These are phyloP conservation scores for Biscogniauxia sp. DNA, from an alignment of 2,329 filamentous ascomycete species.

Conservation along the genomic window DNA sequence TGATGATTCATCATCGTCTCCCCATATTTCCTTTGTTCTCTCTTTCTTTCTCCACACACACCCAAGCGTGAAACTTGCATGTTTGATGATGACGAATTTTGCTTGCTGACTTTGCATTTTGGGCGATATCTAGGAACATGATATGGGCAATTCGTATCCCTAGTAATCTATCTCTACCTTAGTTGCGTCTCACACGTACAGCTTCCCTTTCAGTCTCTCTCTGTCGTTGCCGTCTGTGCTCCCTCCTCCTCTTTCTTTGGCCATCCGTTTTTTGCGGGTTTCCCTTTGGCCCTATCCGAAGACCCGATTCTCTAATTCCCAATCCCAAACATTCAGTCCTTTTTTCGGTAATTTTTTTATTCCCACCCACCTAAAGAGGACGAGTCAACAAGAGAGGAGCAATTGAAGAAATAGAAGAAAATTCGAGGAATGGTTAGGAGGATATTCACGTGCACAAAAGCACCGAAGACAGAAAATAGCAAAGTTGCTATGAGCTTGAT, in stretches of 20 bases:
- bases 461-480: too few relatives aligned
- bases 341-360: too few relatives aligned
- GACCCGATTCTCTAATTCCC: too few relatives aligned
- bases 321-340: too few relatives aligned
- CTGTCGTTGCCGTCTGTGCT: too few relatives aligned
- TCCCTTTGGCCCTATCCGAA: not conserved
- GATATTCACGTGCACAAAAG: too few relatives aligned
- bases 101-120: slow-evolving; percentile 9
- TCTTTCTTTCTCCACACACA: not conserved
- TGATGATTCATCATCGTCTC: not conserved
- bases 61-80: not conserved
- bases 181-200: not conserved
- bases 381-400: too few relatives aligned
- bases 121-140: slow-evolving; percentile 54
- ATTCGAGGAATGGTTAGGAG: too few relatives aligned
- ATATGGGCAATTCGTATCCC: slow-evolving; percentile 61
- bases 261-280: not conserved
- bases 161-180: slow-evolving; percentile 23
- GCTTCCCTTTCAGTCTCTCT: not conserved
- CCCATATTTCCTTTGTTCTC: not conserved
- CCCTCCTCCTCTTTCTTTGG: not conserved
- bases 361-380: too few relatives aligned
- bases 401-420: too few relatives aligned
- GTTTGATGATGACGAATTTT: not conserved
- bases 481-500: too few relatives aligned